A percentile compares a stretch with the other conserved stretches of the same genome.
phyloP scores from a whole-genome alignment of 495 filamentous ascomycete species.

The Copromyces sp. region DNA sequence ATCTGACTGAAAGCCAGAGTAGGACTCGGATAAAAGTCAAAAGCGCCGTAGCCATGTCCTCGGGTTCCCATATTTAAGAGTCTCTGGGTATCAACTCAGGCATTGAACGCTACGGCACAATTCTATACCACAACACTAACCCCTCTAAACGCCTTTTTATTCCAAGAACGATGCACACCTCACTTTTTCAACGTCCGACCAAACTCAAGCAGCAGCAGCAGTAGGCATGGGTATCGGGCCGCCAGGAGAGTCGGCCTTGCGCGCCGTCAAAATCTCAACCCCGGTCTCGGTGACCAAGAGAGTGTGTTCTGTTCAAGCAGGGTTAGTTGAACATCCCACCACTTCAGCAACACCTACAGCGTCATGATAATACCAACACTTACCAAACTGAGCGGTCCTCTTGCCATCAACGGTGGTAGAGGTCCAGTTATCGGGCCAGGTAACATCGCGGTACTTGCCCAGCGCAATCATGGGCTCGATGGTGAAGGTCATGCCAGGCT shows the following conservation, averaged over 20 bases:
- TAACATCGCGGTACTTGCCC: slow-evolving; percentile 69
- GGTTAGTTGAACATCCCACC: not conserved
- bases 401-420: slow-evolving; percentile 74
- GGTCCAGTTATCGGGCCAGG: slow-evolving; percentile 90
- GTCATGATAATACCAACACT: slow-evolving; percentile 7
- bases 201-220: not conserved
- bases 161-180: not conserved
- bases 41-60: not conserved
- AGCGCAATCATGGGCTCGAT: slow-evolving; percentile 89
- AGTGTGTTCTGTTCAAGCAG: slow-evolving; percentile 61
- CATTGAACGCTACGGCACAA: not conserved
- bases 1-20: not conserved
- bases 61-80: not conserved
- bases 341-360: not conserved
- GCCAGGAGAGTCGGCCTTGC: slow-evolving; percentile 71
- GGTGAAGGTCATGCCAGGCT: slow-evolving; percentile 86
- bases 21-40: not conserved
- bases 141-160: not conserved
- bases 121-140: not conserved
- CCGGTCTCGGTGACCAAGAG: slow-evolving; percentile 88
- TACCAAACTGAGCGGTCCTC: slow-evolving; percentile 72
- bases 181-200: not conserved
- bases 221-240: slow-evolving; percentile 63
- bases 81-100: not conserved
- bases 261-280: slow-evolving; percentile 85